Conservation (phyloP, 2,329 filamentous ascomycete species). For the Scedosporium minutisporum region DNA sequence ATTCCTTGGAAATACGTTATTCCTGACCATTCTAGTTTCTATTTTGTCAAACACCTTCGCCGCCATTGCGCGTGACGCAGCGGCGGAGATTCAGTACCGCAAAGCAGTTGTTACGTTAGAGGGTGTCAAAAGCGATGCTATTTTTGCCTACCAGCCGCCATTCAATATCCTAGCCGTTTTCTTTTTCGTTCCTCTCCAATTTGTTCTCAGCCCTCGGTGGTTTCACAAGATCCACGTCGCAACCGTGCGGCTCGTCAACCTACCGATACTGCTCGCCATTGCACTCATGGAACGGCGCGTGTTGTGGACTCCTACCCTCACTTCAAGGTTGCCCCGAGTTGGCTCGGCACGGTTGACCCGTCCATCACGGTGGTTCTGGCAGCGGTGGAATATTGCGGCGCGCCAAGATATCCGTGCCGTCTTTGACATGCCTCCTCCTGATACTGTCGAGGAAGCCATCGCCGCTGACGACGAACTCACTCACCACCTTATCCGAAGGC, state of each 20-base stretch:
- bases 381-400: constrained; percentile 57
- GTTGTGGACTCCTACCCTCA: constrained; percentile 11
- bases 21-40: constrained; percentile 80
- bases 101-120: constrained; percentile 74
- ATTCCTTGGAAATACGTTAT: constrained; percentile 78
- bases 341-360: background rate
- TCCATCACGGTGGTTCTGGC: constrained; percentile 46
- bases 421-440: constrained; percentile 61
- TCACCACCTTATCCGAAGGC: constrained; percentile 46
- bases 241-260: constrained; percentile 63
- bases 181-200: constrained; percentile 66
- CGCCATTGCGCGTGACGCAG: constrained; percentile 65
- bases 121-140: constrained; percentile 74
- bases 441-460: constrained; percentile 47
- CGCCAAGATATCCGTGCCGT: constrained; percentile 65
- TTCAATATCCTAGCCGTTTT: constrained; percentile 74
- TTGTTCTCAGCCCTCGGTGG: constrained; percentile 69
- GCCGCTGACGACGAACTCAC: constrained; percentile 50
- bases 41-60: constrained; percentile 80
- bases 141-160: constrained; percentile 74
- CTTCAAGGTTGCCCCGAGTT: background rate
- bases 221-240: constrained; percentile 86
- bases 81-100: constrained; percentile 76
- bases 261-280: constrained; percentile 64
- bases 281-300: constrained; percentile 56